Evolutionary conservation across 768 basidiomycete species (phyloP), one percentile per base, ranked within the genome.

Genomic region (Tulasnella sp.): DNA sequence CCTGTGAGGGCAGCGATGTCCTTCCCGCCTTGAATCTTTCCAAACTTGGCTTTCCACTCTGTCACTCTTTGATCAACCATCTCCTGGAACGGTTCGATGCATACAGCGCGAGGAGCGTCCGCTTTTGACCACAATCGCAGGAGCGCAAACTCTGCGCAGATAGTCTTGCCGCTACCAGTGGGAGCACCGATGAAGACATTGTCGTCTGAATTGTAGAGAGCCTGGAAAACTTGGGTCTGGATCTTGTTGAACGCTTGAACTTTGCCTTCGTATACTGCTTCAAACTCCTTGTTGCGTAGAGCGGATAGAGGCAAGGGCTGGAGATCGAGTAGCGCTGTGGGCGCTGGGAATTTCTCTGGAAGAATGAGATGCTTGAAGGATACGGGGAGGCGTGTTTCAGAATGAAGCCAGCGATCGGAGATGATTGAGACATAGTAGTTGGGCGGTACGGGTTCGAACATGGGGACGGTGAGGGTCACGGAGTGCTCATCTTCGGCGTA

Each of bases 151-250:
- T 99, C 96, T 0, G 93, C 96, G 64, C 92, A 94, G 43, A 98
- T 86, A 0, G 94, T 98, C 77, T 99, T 98, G 11, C 96, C 94
- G 52, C 87, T 91, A 22, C 96, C 94, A 0, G 96, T 92, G 0
- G 96, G 94, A 0, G 94, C 96, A 19, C 92, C 93, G 59, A 99
- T 83, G 68, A 98, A 93, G 43, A 94, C 85, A 65, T 94, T 98
- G 67, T 98, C 96, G 66, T 97, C 93, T 0, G 91, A 84, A 0
- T 89, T 92, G 70, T 97, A 99, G 0, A 99, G 76, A 0, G 94
- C 93, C 66, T 97, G 92, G 84, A 99, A 98, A 46, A 96, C 93
- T 71, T 98, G 96, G 0, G 92, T 98, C 69, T 98, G 96, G 62
- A 98, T 97, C 72, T 97, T 99, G 80, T 98, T 98, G 78, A 97